These are phyloP conservation scores for Cynanchum wilfordii DNA, from an alignment of 257 asterid species.

Conservation along the genomic window DNA sequence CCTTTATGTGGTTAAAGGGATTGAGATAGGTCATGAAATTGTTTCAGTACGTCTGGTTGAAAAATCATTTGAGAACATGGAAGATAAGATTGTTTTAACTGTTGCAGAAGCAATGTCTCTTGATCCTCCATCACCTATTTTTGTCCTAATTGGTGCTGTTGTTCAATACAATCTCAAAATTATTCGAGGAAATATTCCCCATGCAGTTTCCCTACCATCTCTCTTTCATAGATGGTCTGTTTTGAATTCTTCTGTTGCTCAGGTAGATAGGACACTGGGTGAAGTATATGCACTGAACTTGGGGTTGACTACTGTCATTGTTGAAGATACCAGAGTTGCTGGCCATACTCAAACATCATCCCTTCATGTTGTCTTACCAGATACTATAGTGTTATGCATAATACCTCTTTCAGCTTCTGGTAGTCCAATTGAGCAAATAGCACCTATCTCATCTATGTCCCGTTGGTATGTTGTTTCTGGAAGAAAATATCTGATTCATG, in stretches of 20 bases:
- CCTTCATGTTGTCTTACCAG: slow-evolving; percentile 79
- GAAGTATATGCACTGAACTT: slow-evolving; percentile 53
- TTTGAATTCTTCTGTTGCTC: slow-evolving; percentile 75
- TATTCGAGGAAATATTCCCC: slow-evolving; percentile 62
- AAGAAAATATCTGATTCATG: slow-evolving; percentile 53
- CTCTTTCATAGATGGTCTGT: slow-evolving; percentile 68
- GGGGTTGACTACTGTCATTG: slow-evolving; percentile 62
- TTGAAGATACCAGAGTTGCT: slow-evolving; percentile 81
- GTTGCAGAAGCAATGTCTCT: slow-evolving; percentile 97
- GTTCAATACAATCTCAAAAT: slow-evolving; percentile 65
- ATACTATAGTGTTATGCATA: slow-evolving; percentile 48
- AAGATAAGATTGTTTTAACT: slow-evolving; percentile 67
- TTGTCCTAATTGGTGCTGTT: slow-evolving; percentile 73
- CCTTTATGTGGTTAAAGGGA: slow-evolving; percentile 72
- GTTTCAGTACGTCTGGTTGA: slow-evolving; percentile 76
- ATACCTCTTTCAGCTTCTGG: slow-evolving; percentile 56
- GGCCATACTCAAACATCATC: slow-evolving; percentile 81
- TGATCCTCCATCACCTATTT: slow-evolving; percentile 83
- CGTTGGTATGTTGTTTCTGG: slow-evolving; percentile 87
- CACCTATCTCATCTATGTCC: slow-evolving; percentile 50
- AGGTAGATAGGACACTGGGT: slow-evolving; percentile 56
- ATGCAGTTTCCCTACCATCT: slow-evolving; percentile 67
- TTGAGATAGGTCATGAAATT: slow-evolving; percentile 80
- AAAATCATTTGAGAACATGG: slow-evolving; percentile 50
- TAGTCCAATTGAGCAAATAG: slow-evolving; percentile 39